Percentiles rank a stretch among this genome's conserved stretches.
Conservation (phyloP, 1,139 yeast genomes). For the Hemisphaericaspora xylanilytica region DNA sequence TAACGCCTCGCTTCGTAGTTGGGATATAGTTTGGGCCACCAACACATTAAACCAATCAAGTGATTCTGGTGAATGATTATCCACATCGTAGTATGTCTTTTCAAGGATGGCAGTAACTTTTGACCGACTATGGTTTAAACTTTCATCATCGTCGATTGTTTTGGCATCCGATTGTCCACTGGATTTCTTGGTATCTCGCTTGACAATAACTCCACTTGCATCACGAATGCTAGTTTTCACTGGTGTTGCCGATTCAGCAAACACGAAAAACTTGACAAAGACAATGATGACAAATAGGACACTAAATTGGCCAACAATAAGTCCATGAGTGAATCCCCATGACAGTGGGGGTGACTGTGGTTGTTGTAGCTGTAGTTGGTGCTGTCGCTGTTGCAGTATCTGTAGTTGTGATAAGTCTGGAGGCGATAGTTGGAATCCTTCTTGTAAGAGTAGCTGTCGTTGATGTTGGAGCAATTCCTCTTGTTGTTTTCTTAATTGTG, state of each 20-base stretch:
- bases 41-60: slow-evolving; percentile 96
- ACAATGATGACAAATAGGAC: slow-evolving; percentile 72
- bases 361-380: slow-evolving; percentile 9
- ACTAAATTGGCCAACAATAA: slow-evolving; percentile 80
- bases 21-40: slow-evolving; percentile 86
- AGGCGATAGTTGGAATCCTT: slow-evolving; percentile 10
- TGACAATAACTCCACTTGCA: slow-evolving; percentile 39
- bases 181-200: slow-evolving; percentile 24
- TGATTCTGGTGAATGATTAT: slow-evolving; percentile 83
- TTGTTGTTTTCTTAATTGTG: slow-evolving; percentile 32
- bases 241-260: slow-evolving; percentile 60
- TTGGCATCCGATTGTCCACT: slow-evolving; percentile 2
- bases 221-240: slow-evolving; percentile 30
- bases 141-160: slow-evolving; percentile 24
- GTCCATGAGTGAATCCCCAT: slow-evolving; percentile 76
- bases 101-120: slow-evolving; percentile 58
- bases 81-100: slow-evolving; percentile 89
- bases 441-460: slow-evolving; percentile 23
- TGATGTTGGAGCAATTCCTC: slow-evolving; percentile 33
- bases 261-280: slow-evolving; percentile 83
- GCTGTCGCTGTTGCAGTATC: no score
- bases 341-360: slow-evolving; percentile 6
- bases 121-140: slow-evolving; percentile 17
- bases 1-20: slow-evolving; percentile 82
- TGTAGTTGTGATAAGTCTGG: slow-evolving; percentile 4